Evolutionary conservation across 1,284 basidiomycete genomes (phyloP), one percentile per base, ranked within the genome.

Genomic region (Malassezia vespertilionis): DNA sequence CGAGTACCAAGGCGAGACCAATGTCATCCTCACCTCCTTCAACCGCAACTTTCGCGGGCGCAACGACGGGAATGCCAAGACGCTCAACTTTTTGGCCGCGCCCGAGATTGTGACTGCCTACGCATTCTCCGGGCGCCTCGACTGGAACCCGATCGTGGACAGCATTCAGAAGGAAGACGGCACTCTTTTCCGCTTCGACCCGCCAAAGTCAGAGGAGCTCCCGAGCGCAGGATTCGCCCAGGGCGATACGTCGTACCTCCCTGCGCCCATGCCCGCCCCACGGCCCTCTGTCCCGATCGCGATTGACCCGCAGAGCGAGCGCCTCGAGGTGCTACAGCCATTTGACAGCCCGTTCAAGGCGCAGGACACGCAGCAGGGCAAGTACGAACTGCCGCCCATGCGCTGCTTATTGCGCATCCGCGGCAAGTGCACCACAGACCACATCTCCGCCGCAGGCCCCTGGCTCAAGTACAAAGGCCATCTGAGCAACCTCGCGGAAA

Each of bases 31-130:
- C 41, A 95, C 93, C 3, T 93, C 88, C 33, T 97, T 96, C 77
- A 99, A 99, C 75, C 81, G 88, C 30, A 86, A 97, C 75, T 97
- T 99, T 78, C 89, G 87, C 73, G 89, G 86, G 2, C 81, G 93
- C 57, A 97, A 97, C 72, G 93, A 99, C 69, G 93, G 91, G 32
- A 97, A 97, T 73, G 77, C 79, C 52, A 76, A 84, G 56, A 97
- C 91, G 15, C 91, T 93, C 88, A 96, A 97, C 74, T 93, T 99
- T 76, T 79, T 99, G 45, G 89, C 91, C 15, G 95, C 90, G 7
- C 93, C 93, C 0, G 93, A 90, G 46, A 78, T 95, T 50, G 93
- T 97, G 18, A 97, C 93, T 9, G 93, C 93, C 2, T 74, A 74
- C 69, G 82, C 90, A 1, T 97, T 97, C 73, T 84, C 88, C 3